phyloP scores from a whole-genome alignment of 2,329 filamentous ascomycete genomes.

The Penicillium aurantiogriseum region DNA sequence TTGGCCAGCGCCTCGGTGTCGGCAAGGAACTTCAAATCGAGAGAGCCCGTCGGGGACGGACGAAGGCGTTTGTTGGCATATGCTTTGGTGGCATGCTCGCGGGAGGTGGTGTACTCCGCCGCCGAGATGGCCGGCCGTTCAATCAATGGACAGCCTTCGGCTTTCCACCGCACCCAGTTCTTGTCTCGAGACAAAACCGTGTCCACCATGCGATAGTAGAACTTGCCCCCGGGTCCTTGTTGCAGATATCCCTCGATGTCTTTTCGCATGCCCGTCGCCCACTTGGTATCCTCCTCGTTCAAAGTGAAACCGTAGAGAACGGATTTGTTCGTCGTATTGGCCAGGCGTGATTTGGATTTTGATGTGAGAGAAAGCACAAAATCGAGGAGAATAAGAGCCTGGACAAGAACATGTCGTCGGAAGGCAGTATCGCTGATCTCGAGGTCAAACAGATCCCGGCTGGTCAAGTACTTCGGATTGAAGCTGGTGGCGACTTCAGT shows the following conservation, averaged over 20 bases:
- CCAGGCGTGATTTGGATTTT: slow-evolving; percentile 75
- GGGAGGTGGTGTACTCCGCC: slow-evolving; percentile 67
- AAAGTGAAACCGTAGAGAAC: slow-evolving; percentile 80
- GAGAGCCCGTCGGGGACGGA: slow-evolving; percentile 66
- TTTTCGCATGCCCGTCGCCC: slow-evolving; percentile 75
- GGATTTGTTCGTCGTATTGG: slow-evolving; percentile 75
- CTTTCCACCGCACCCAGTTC: slow-evolving; percentile 99
- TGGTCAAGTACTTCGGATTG: slow-evolving; percentile 99
- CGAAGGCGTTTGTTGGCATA: slow-evolving; percentile 71
- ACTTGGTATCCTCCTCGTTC: slow-evolving; percentile 82
- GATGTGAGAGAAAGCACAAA: slow-evolving; percentile 89
- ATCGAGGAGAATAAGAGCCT: slow-evolving; percentile 90
- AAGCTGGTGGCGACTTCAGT: slow-evolving; percentile 70
- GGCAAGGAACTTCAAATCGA: slow-evolving; percentile 75
- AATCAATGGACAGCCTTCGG: slow-evolving; percentile 87
- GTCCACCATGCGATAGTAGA: slow-evolving; percentile 95
- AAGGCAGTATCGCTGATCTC: slow-evolving; percentile 96
- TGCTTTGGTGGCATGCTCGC: slow-evolving; percentile 62
- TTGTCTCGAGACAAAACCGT: slow-evolving; percentile 94
- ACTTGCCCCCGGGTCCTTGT: slow-evolving; percentile 76
- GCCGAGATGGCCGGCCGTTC: slow-evolving; percentile 70
- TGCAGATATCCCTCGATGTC: slow-evolving; percentile 81
- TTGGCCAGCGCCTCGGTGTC: slow-evolving; percentile 61
- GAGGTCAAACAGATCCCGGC: slow-evolving; percentile 89
- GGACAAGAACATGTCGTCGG: slow-evolving; percentile 87